Percentiles rank a stretch among this genome's conserved stretches.
These are phyloP conservation scores for Umbilicaria muhlenbergii DNA, from an alignment of 495 filamentous ascomycete genomes.

Conservation along the genomic window DNA sequence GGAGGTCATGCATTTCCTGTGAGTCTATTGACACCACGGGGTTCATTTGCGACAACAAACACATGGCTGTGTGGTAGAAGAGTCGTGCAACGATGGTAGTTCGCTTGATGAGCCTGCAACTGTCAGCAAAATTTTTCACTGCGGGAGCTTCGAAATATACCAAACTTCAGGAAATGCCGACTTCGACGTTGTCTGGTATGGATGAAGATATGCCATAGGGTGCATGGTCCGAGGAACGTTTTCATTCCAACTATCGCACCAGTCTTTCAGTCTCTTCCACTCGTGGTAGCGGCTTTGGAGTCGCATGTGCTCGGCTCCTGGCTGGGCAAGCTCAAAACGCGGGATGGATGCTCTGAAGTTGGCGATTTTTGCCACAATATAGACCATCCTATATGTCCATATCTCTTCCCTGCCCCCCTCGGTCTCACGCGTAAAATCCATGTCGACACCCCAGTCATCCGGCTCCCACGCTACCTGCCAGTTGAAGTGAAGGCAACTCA, in stretches of 20 bases:
- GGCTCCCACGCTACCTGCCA: conserved; percentile 86
- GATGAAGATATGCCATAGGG: conserved; percentile 60
- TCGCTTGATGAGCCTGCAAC: conserved; percentile 59
- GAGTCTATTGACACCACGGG: conserved; percentile 39
- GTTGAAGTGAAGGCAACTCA: conserved; percentile 74
- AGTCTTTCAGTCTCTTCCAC: conserved; percentile 56
- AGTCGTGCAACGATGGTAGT: conserved; percentile 66
- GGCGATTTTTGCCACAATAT: conserved; percentile 74
- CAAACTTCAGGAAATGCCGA: conserved; percentile 81
- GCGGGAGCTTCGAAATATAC: conserved; percentile 27
- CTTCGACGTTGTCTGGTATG: conserved; percentile 48
- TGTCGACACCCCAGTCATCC: conserved; percentile 80
- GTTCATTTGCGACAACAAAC: conserved; percentile 66
- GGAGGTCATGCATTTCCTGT: conserved; percentile 48
- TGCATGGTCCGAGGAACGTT: conserved; percentile 72
- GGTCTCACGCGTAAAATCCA: conserved; percentile 46
- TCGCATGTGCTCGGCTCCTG: conserved; percentile 44
- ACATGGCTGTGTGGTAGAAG: conserved; percentile 81
- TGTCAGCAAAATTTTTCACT: not conserved
- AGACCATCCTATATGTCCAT: conserved; percentile 87
- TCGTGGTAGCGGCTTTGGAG: conserved; percentile 51
- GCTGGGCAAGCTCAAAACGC: conserved; percentile 39
- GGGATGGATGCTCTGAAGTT: conserved; percentile 63
- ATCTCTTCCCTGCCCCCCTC: conserved; percentile 51
- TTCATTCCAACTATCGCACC: conserved; percentile 71